These are phyloP conservation scores for Xylogone sp. DNA, from an alignment of 2,329 filamentous ascomycete species.

Conservation along the genomic window DNA sequence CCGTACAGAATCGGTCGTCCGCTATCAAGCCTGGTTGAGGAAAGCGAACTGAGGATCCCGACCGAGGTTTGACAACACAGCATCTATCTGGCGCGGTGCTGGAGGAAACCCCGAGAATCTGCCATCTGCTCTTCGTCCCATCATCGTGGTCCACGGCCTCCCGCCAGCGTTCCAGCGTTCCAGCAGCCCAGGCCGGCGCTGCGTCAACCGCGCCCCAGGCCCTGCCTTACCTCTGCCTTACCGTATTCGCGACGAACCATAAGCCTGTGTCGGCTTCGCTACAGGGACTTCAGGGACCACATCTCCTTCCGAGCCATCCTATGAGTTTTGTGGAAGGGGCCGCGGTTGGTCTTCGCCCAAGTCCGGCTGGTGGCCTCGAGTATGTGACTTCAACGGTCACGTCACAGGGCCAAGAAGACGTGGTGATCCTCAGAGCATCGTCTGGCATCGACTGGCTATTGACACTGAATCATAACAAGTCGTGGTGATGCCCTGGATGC, in stretches of 20 bases:
- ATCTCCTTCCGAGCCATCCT: background rate
- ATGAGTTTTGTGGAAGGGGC: background rate
- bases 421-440: too few species aligned
- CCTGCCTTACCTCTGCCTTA: background rate
- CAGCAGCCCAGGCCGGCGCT: background rate
- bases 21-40: background rate
- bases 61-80: background rate
- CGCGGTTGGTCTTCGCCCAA: background rate
- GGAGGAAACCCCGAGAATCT: background rate
- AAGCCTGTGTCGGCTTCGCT: background rate
- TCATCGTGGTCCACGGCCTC: background rate
- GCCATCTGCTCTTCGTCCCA: background rate
- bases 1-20: background rate
- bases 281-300: background rate
- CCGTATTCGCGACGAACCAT: background rate
- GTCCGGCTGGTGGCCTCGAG: background rate
- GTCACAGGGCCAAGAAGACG: background rate
- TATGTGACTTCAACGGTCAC: background rate
- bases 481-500: too few species aligned
- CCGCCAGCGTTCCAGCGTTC: background rate
- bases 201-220: background rate
- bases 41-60: background rate
- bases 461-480: too few species aligned
- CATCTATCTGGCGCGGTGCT: background rate
- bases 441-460: too few species aligned